Evolutionary conservation across 2,329 filamentous ascomycete genomes (phyloP).

Genomic region (Lachnellula cervina): DNA sequence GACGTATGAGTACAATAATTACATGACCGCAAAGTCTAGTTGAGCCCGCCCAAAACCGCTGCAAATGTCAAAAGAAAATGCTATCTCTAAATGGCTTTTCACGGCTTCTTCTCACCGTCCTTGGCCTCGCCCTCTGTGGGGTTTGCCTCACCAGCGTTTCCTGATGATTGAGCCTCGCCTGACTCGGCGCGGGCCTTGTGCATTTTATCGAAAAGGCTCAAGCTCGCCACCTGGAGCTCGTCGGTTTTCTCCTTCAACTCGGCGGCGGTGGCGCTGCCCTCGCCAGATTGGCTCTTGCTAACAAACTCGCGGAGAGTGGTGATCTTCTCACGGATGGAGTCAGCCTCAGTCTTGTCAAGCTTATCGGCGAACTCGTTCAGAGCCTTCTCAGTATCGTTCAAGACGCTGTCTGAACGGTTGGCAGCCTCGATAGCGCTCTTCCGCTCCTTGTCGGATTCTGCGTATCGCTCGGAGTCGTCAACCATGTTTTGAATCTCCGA

Average conservation of each 20-base stretch:
- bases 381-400: constrained; percentile 98
- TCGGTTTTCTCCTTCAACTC: constrained; percentile 99
- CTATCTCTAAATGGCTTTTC: constrained; percentile 34
- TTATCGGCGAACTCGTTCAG: constrained; percentile 94
- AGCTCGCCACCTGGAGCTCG: constrained; percentile 89
- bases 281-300: constrained; percentile 89
- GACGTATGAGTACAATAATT: constrained; percentile 34
- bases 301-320: constrained; percentile 79
- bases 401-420: constrained; percentile 93
- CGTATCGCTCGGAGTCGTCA: constrained; percentile 94
- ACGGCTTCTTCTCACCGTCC: constrained; percentile 60
- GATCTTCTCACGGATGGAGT: constrained; percentile 93
- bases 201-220: constrained; percentile 99
- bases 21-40: constrained; percentile 33
- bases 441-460: constrained; percentile 91
- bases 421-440: constrained; percentile 92
- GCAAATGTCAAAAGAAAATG: constrained; percentile 24
- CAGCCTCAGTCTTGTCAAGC: constrained; percentile 93
- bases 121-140: constrained; percentile 67
- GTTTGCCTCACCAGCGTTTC: constrained; percentile 39
- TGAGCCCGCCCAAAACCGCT: constrained; percentile 26
- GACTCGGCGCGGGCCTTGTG: constrained; percentile 85
- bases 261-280: constrained; percentile 77
- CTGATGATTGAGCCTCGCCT: constrained; percentile 44
- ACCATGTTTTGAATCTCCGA: constrained; percentile 96